Evolutionary conservation across 2,329 filamentous ascomycete genomes (phyloP).

Genomic region (Dichotomopilus funicola): DNA sequence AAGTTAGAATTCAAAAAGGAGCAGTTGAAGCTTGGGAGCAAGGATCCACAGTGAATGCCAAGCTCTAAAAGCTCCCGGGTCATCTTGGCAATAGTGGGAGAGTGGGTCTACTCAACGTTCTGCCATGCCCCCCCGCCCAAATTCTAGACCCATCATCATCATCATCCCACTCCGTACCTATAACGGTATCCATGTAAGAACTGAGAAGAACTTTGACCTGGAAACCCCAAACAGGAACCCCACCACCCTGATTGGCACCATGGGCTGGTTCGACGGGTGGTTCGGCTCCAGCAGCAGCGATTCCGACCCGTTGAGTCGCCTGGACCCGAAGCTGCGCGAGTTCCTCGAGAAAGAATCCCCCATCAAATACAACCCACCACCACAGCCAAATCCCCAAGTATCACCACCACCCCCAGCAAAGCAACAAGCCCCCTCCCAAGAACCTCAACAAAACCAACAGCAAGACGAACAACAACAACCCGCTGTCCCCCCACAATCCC

Average conservation of each 20-base stretch:
- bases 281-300: constrained; percentile 42
- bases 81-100: background rate
- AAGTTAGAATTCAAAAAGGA: too few species aligned
- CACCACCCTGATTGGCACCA: constrained; percentile 23
- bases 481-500: constrained; percentile 42
- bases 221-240: background rate
- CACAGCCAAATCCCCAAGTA: constrained; percentile 14
- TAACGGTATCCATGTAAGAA: too few species aligned
- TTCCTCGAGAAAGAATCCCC: constrained; percentile 81
- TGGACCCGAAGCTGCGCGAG: constrained; percentile 77
- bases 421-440: background rate
- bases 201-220: too few species aligned
- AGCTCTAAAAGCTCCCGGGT: background rate
- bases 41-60: too few species aligned
- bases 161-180: background rate
- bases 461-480: constrained; percentile 7
- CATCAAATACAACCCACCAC: constrained; percentile 50
- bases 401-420: background rate
- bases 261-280: constrained; percentile 54
- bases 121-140: constrained; percentile 16
- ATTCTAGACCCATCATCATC: constrained; percentile 5
- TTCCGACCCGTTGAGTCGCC: constrained; percentile 60
- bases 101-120: background rate
- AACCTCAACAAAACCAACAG: constrained; percentile 4
- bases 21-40: too few species aligned